These are phyloP conservation scores for Fusarium setosum DNA, from an alignment of 2,329 filamentous ascomycete species.

Conservation along the genomic window DNA sequence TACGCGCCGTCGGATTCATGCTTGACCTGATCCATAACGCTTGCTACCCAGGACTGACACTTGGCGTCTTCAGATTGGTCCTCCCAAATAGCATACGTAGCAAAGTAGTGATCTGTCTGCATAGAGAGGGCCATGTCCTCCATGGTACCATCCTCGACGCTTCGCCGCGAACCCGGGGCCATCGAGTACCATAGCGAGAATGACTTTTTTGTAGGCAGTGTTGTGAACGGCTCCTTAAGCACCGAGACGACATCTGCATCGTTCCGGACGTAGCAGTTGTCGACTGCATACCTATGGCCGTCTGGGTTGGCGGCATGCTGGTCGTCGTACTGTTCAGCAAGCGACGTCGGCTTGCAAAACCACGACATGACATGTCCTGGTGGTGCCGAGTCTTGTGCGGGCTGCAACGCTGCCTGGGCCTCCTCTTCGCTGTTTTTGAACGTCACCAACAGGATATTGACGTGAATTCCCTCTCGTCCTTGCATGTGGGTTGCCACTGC, in stretches of 20 bases:
- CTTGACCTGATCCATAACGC: slow-evolving; percentile 54
- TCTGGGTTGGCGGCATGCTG: slow-evolving; percentile 60
- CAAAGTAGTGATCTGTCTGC: slow-evolving; percentile 68
- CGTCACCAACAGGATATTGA: slow-evolving; percentile 52
- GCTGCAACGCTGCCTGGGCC: slow-evolving; percentile 49
- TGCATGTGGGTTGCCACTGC: slow-evolving; percentile 23
- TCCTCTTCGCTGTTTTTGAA: slow-evolving; percentile 52
- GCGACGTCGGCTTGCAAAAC: slow-evolving; percentile 53
- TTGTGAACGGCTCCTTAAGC: slow-evolving; percentile 59
- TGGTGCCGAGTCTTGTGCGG: slow-evolving; percentile 51
- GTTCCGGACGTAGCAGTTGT: slow-evolving; percentile 63
- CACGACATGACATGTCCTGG: slow-evolving; percentile 49
- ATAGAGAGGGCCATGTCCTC: slow-evolving; percentile 65
- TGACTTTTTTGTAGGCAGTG: slow-evolving; percentile 56
- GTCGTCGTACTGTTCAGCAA: slow-evolving; percentile 54
- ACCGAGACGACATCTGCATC: slow-evolving; percentile 57
- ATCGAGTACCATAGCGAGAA: slow-evolving; percentile 64
- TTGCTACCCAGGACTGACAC: slow-evolving; percentile 58
- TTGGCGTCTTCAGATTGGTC: slow-evolving; percentile 55
- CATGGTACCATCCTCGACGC: slow-evolving; percentile 31
- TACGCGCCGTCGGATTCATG: slow-evolving; percentile 60
- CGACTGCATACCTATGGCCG: slow-evolving; percentile 60
- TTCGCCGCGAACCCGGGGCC: slow-evolving; percentile 55
- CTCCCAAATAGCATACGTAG: slow-evolving; percentile 63
- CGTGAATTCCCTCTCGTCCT: slow-evolving; percentile 35